Base-by-base conservation (phyloP, 768 basidiomycete genomes). In the Lyophyllum shimeji region DNA sequence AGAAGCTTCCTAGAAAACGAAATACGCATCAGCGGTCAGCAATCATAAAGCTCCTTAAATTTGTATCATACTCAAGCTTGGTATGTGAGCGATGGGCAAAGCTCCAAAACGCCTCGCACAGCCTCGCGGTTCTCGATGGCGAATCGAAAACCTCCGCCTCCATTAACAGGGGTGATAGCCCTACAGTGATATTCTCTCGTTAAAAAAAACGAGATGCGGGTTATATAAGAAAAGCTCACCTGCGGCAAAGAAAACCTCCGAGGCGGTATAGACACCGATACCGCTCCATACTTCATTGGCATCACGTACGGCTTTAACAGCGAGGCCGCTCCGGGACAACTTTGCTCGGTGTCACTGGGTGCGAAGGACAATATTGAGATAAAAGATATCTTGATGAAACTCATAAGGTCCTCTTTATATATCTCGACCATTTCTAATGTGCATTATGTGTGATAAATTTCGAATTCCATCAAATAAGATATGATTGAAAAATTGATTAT, bases 201-300 rank as follows among this genome's bases (percentile, higher is more conserved):
- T 13, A 37, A 6, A 3, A 31, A 59, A 49, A 55, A 60, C 20
- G 60, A 59, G 5, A 60, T 20, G 34, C 59, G 54, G 53, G 54
- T 29, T 4, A 9, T 9, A 29, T 29, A 56, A n/a, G 17, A 31
- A 15, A 56, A 34, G 17, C 52, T 20, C 17, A 65, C 66, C 66
- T 17, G 60, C 63, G 46, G 50, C 53, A 34, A 62, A 64, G 18
- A 65, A 62, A 1, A 64, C 23, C 46, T 67, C 66, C 33, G 47
- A 58, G 5, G 57, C 59, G 0, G 63, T 64, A 44, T 66, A 66
- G 0, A 66, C 59, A 21, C 65, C 63, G 29, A 66, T 46, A 0
- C 65, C 66, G 33, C 46, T 21, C 55, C 57, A 65, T 7, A 63
- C 52, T 2, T 40, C 15, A 13, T 52, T 56, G 0, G 37, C 34